Evolutionary conservation across 2,329 filamentous ascomycete species (phyloP), one percentile per base, ranked within the genome.

Genomic region (Fusarium praegraminearum): DNA sequence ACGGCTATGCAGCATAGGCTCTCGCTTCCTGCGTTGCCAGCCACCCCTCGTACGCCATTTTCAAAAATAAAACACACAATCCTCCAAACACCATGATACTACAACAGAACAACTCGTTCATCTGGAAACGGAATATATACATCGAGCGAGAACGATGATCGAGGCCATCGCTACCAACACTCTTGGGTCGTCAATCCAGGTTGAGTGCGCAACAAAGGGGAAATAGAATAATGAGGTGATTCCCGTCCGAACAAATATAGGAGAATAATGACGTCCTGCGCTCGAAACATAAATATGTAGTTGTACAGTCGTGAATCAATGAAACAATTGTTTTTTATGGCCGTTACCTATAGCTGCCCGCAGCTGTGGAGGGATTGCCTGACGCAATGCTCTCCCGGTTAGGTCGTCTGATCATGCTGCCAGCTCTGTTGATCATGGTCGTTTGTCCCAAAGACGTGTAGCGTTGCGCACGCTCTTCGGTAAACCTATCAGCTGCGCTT

Each of bases 271-370:
- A 74, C 78, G 73, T 54, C 74, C 71, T 67, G 71, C 76, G 72
- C 71, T 74, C 67, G 70, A 75, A 75, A 63, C 40, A 67, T 67
- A 61, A 41, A 66, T 68, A 38, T 67, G 71, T 67, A 70, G 36
- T 75, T 65, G 65, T 74, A 73, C 71, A 73, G 60, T 76, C 75
- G 66, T 76, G 58, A 75, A 52, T 73, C 67, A 61, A 64, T 68
- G 50, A 51, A 67, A 60, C 70, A 65, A 68, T 77, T 66, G 73
- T 47, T 77, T 77, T 38, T 76, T 69, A 71, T 74, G 73, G 68
- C 66, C 69, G 74, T 83, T 76, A 86, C 78, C 84, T 80, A 75
- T 85, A 85, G 60, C 78, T 76, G 67, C 81, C 79, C 16, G 80
- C 73, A 36, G 82, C 78, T 36, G 81, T 77, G 59, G 81, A 78